These are phyloP conservation scores for Hypoxylon cercidicola DNA, from an alignment of 495 filamentous ascomycete genomes.

Conservation along the genomic window DNA sequence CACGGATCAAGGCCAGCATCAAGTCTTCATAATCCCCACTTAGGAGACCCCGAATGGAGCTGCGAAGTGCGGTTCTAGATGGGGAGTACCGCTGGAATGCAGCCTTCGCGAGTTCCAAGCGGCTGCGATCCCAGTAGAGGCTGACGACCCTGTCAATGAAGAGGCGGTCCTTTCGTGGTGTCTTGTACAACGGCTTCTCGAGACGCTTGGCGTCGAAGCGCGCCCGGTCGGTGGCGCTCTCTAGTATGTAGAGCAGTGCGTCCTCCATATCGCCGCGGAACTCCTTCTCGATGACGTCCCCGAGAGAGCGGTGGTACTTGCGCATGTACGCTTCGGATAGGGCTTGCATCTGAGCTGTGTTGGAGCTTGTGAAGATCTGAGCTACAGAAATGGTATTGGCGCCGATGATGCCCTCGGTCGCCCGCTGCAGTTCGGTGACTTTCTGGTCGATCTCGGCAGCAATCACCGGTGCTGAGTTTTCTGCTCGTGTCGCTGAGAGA, in stretches of 20 bases:
- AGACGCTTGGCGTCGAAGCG: constrained; percentile 75
- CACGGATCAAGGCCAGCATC: constrained; percentile 20
- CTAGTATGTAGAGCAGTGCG: constrained; percentile 66
- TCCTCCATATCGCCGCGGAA: constrained; percentile 83
- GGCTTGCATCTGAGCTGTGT: constrained; percentile 72
- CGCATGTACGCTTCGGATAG: constrained; percentile 69
- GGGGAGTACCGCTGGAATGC: constrained; percentile 67
- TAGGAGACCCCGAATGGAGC: constrained; percentile 2
- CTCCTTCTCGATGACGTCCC: constrained; percentile 69
- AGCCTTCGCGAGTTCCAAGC: constrained; percentile 71
- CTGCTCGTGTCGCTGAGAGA: constrained; percentile 67
- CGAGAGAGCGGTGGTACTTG: constrained; percentile 66
- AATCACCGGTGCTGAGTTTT: constrained; percentile 66
- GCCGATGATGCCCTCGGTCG: constrained; percentile 65
- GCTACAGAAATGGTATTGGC: constrained; percentile 60
- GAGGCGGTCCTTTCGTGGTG: constrained; percentile 77
- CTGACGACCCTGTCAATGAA: constrained; percentile 71
- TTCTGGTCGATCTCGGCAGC: constrained; percentile 70
- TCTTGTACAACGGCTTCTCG: constrained; percentile 76
- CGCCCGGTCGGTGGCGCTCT: constrained; percentile 72
- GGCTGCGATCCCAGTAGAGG: constrained; percentile 72
- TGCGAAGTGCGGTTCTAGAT: constrained; percentile 1
- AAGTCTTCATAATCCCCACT: constrained; percentile 27
- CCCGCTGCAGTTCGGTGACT: constrained; percentile 67
- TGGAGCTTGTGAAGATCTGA: constrained; percentile 69